Percentiles rank a stretch among this genome's conserved stretches.
These are phyloP conservation scores for Fraxinus dipetala DNA, from an alignment of 305 asterid genomes.

Conservation along the genomic window DNA sequence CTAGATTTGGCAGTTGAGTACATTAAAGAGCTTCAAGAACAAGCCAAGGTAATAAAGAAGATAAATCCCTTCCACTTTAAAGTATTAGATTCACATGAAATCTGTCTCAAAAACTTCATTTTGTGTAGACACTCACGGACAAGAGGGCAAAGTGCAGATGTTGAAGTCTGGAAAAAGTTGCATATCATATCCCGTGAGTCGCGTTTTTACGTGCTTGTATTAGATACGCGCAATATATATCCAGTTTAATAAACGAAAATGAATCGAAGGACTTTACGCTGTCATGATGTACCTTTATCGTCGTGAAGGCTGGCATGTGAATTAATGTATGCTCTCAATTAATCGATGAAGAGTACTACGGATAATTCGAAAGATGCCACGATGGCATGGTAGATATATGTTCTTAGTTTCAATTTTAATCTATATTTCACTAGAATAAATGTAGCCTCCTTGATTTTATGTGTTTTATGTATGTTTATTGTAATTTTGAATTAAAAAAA, in stretches of 20 bases:
- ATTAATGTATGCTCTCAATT: not conserved
- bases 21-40: slow-evolving; percentile 81
- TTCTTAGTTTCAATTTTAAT: not conserved
- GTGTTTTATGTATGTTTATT: not conserved
- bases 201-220: not conserved
- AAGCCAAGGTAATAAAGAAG: slow-evolving; percentile 57
- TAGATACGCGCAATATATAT: not conserved
- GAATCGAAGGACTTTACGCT: not conserved
- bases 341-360: not conserved
- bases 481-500: not conserved
- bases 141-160: slow-evolving; percentile 67
- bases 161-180: slow-evolving; percentile 26
- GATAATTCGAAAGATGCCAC: not conserved
- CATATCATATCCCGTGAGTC: not conserved
- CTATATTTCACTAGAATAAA: not conserved
- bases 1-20: slow-evolving; percentile 83
- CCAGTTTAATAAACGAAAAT: not conserved
- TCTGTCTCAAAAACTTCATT: slow-evolving; percentile 29
- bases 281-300: not conserved
- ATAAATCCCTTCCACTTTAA: slow-evolving; percentile 6
- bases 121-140: slow-evolving; percentile 65
- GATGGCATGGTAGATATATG: not conserved
- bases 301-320: not conserved
- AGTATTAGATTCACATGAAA: slow-evolving; percentile 27
- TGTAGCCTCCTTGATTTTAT: no score